A percentile compares a stretch with the other conserved stretches of the same genome.
Conservation (phyloP, 345 rosid species). For the Xanthoceras sorbifolium region DNA sequence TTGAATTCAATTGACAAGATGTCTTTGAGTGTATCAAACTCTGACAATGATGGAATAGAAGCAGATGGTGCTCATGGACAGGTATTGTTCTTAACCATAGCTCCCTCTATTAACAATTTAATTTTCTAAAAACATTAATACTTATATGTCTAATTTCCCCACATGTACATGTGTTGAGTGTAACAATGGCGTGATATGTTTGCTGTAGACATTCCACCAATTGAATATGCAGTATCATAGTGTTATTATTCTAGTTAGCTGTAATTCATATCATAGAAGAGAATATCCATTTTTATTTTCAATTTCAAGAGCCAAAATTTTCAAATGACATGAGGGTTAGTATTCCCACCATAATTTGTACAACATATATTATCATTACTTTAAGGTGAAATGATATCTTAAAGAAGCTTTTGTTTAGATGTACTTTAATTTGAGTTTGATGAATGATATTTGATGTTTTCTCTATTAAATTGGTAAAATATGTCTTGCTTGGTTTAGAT, state of each 20-base stretch:
- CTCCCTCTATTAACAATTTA: constrained; percentile 16
- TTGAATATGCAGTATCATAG: neutral
- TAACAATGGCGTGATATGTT: neutral
- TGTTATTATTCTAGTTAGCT: neutral
- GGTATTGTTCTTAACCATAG: constrained; percentile 38
- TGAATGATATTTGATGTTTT: neutral
- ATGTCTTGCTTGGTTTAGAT: neutral
- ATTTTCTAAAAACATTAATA: neutral
- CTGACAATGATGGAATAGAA: constrained; percentile 36
- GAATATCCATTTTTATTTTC: neutral
- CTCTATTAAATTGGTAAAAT: neutral
- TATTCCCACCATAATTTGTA: neutral
- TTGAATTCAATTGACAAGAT: constrained; percentile 35
- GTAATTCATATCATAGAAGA: neutral
- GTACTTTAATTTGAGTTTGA: neutral
- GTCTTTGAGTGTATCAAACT: constrained; percentile 34
- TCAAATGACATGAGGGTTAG: neutral
- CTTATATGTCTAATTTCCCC: neutral
- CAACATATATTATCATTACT: neutral
- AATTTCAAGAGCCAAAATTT: neutral
- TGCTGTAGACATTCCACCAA: neutral
- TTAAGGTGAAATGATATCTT: neutral
- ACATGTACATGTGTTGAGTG: neutral
- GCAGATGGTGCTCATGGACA: constrained; percentile 41
- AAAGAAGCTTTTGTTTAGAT: neutral